Evolutionary conservation across 2,329 filamentous ascomycete genomes (phyloP).

Genomic region (Hypoxylon sp.): DNA sequence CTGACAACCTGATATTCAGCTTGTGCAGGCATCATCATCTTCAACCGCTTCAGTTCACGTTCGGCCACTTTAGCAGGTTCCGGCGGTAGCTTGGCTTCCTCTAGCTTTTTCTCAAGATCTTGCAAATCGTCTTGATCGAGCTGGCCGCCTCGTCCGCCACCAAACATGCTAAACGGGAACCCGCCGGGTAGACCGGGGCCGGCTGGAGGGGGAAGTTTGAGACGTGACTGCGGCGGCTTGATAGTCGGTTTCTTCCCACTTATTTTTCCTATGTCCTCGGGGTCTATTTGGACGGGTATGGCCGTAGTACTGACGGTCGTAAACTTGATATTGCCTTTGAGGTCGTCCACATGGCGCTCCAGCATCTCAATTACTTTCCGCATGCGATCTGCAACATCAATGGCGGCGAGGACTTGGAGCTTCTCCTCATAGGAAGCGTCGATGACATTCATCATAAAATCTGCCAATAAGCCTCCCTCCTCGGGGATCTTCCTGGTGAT

Average conservation of each 20-base stretch:
- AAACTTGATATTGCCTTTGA: constrained; percentile 90
- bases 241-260: constrained; percentile 59
- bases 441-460: constrained; percentile 96
- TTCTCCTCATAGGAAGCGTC: constrained; percentile 93
- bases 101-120: constrained; percentile 88
- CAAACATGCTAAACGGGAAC: constrained; percentile 55
- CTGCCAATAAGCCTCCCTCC: constrained; percentile 87
- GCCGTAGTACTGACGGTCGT: constrained; percentile 79
- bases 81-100: constrained; percentile 81
- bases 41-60: constrained; percentile 85
- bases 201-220: constrained; percentile 41
- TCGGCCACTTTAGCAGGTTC: constrained; percentile 94
- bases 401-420: constrained; percentile 83
- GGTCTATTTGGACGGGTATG: constrained; percentile 69
- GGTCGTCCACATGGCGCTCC: constrained; percentile 81
- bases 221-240: constrained; percentile 45
- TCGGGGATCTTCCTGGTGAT: constrained; percentile 84
- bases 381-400: constrained; percentile 82
- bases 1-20: constrained; percentile 95
- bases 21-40: constrained; percentile 96
- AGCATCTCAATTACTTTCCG: constrained; percentile 86
- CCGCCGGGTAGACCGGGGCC: constrained; percentile 26
- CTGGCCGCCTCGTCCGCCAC: constrained; percentile 70
- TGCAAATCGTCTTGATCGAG: constrained; percentile 91
- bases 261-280: constrained; percentile 66